A percentile compares a stretch with the other conserved stretches of the same genome.
phyloP scores from a whole-genome alignment of 495 filamentous ascomycete genomes.

The Elasticomyces elasticus region DNA sequence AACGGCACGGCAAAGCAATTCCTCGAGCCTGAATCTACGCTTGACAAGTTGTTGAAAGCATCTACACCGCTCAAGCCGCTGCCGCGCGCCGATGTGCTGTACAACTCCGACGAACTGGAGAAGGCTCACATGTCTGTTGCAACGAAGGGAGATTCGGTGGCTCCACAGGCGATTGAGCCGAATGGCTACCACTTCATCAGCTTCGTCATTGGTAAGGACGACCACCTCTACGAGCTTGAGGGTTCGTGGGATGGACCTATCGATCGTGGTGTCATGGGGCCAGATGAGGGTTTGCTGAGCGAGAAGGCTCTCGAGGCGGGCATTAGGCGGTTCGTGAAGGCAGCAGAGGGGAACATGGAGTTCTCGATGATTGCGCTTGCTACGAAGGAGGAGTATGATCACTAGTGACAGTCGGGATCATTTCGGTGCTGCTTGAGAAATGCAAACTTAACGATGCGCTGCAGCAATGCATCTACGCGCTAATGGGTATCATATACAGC shows the following conservation, averaged over 20 bases:
- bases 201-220: slow-evolving; percentile 66
- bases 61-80: slow-evolving; percentile 44
- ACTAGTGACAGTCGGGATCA: too few relatives aligned
- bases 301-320: slow-evolving; percentile 55
- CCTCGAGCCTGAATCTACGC: slow-evolving; percentile 37
- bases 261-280: slow-evolving; percentile 43
- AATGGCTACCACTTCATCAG: slow-evolving; percentile 60
- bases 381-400: slow-evolving; percentile 26
- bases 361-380: slow-evolving; percentile 68
- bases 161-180: slow-evolving; percentile 43
- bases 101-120: slow-evolving; percentile 61
- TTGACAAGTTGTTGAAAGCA: slow-evolving; percentile 39
- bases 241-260: slow-evolving; percentile 64
- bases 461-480: neutral
- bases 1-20: slow-evolving; percentile 48
- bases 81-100: slow-evolving; percentile 59
- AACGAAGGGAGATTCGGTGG: slow-evolving; percentile 57
- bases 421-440: neutral
- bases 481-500: slow-evolving; percentile 8
- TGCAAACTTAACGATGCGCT: neutral
- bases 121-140: slow-evolving; percentile 63
- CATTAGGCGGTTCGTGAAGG: slow-evolving; percentile 49
- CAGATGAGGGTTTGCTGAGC: slow-evolving; percentile 58
- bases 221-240: slow-evolving; percentile 76
- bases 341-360: slow-evolving; percentile 50